These are phyloP conservation scores for Vigna hirtella DNA, from an alignment of 306 rosid genomes.

Conservation along the genomic window DNA sequence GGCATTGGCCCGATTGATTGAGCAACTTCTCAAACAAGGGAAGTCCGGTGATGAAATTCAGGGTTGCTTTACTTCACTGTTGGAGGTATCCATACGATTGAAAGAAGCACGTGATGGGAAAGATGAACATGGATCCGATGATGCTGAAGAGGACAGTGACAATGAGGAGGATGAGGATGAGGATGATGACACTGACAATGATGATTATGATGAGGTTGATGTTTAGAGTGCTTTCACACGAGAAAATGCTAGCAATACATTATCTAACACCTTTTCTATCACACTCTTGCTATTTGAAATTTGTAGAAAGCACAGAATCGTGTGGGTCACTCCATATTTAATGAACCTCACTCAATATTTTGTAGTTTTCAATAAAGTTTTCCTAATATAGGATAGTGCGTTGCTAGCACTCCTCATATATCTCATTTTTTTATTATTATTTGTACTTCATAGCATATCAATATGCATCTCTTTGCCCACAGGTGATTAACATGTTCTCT, in stretches of 20 bases:
- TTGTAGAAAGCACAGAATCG: not conserved
- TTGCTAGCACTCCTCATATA: not conserved
- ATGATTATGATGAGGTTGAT: slow-evolving; percentile 76
- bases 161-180: slow-evolving; percentile 47
- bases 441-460: not conserved
- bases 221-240: slow-evolving; percentile 28
- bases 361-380: not conserved
- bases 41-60: slow-evolving; percentile 56
- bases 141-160: slow-evolving; percentile 54
- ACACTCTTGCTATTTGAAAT: not conserved
- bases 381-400: not conserved
- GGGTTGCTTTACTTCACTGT: slow-evolving; percentile 67
- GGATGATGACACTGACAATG: slow-evolving; percentile 39
- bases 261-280: not conserved
- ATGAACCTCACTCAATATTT: not conserved
- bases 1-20: slow-evolving; percentile 69
- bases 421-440: slow-evolving; percentile 28
- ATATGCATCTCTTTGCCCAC: slow-evolving; percentile 6
- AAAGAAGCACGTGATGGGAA: slow-evolving; percentile 64
- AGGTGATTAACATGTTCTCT: slow-evolving; percentile 9
- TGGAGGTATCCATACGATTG: slow-evolving; percentile 68
- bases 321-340: not conserved
- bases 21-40: slow-evolving; percentile 65
- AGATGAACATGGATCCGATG: slow-evolving; percentile 58
- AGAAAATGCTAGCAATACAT: not conserved